phyloP scores from a whole-genome alignment of 2,329 filamentous ascomycete species.

The Verticillium nubilum region DNA sequence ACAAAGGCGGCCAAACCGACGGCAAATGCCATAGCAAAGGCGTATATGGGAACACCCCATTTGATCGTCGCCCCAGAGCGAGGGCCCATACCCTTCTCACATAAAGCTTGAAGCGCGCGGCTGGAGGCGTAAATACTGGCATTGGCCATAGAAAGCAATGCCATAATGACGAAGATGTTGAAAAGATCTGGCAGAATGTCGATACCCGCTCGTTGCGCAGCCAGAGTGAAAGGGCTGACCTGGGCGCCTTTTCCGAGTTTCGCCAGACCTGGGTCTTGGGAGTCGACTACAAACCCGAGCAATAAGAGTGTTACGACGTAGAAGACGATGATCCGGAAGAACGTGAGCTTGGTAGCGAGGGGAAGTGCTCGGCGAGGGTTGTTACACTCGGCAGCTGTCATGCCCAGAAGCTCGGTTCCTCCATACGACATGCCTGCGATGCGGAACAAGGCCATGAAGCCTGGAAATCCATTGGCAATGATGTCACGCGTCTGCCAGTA shows the following conservation, averaged over 20 bases:
- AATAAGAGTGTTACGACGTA: conserved; percentile 48
- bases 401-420: conserved; percentile 38
- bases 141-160: conserved; percentile 31
- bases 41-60: conserved; percentile 37
- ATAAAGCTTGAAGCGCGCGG: conserved; percentile 28
- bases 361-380: conserved; percentile 61
- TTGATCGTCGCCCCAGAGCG: conserved; percentile 16
- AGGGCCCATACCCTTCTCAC: conserved; percentile 27
- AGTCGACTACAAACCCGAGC: conserved; percentile 43
- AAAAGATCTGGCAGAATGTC: conserved; percentile 21
- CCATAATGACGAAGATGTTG: conserved; percentile 28
- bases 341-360: conserved; percentile 75
- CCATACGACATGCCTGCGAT: conserved; percentile 38
- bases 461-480: conserved; percentile 32
- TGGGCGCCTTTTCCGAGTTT: conserved; percentile 12
- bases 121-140: conserved; percentile 35
- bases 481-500: conserved; percentile 45
- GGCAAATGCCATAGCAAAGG: conserved; percentile 29
- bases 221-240: conserved; percentile 21
- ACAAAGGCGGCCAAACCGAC: conserved; percentile 39
- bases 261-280: conserved; percentile 35
- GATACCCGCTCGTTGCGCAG: conserved; percentile 19
- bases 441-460: conserved; percentile 37
- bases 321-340: conserved; percentile 51
- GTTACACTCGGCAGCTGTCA: conserved; percentile 35